A percentile compares a stretch with the other conserved stretches of the same genome.
Evolutionary conservation across 2,329 filamentous ascomycete species (phyloP).

Genomic region (Aspergillus luchuensis): DNA sequence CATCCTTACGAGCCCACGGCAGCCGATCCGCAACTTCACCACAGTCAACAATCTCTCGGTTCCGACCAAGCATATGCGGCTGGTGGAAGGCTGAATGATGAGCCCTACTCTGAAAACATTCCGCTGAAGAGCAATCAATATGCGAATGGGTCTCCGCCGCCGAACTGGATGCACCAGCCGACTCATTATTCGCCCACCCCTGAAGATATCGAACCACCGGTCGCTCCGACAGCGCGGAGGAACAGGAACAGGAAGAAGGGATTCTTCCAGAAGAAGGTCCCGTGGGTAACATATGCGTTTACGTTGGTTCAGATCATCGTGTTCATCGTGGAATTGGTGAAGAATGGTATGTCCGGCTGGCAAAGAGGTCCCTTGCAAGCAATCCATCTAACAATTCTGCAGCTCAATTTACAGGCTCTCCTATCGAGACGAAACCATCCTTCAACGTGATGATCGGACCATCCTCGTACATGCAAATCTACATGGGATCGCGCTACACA

Average conservation of each 20-base stretch:
- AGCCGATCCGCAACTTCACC: conserved; percentile 40
- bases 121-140: conserved; percentile 43
- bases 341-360: conserved; percentile 65
- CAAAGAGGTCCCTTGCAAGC: background rate
- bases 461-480: conserved; percentile 85
- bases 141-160: conserved; percentile 32
- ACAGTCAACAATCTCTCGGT: conserved; percentile 41
- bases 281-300: conserved; percentile 82
- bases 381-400: conserved; percentile 15
- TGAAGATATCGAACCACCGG: conserved; percentile 43
- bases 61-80: conserved; percentile 37
- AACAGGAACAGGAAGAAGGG: conserved; percentile 46
- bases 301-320: conserved; percentile 76
- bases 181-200: conserved; percentile 54
- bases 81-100: conserved; percentile 36
- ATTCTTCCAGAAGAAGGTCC: conserved; percentile 61
- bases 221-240: conserved; percentile 21
- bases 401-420: conserved; percentile 75
- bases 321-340: conserved; percentile 85
- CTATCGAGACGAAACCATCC: conserved; percentile 68
- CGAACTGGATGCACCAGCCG: conserved; percentile 47
- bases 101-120: conserved; percentile 47
- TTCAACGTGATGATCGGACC: conserved; percentile 99
- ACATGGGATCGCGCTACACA: conserved; percentile 91
- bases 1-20: conserved; percentile 46